phyloP scores from a whole-genome alignment of 345 rosid species.

The Dimocarpus longan region DNA sequence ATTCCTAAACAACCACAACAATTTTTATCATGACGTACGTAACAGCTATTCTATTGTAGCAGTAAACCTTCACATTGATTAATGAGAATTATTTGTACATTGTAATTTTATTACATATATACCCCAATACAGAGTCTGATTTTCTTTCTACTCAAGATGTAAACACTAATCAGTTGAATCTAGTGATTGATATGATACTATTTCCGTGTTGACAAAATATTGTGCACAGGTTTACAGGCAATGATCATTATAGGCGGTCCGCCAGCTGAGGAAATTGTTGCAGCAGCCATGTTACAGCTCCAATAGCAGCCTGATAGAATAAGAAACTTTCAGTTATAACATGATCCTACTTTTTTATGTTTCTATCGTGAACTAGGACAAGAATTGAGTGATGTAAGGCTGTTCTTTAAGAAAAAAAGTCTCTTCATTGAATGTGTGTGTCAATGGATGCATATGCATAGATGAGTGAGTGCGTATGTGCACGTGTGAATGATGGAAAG shows the following conservation, averaged over 20 bases:
- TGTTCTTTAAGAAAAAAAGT: no score
- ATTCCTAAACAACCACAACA: neutral
- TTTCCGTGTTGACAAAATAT: neutral
- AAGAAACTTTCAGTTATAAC: neutral
- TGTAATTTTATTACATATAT: neutral
- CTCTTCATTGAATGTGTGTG: no score
- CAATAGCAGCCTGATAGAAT: constrained; percentile 55
- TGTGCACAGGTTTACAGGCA: neutral
- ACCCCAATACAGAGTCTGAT: neutral
- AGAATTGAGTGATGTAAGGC: no score
- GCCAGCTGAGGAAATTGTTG: constrained; percentile 77
- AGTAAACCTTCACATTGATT: neutral
- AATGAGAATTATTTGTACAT: neutral
- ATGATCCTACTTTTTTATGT: neutral
- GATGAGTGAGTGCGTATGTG: neutral
- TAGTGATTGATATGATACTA: neutral
- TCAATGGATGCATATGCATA: neutral
- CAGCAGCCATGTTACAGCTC: constrained; percentile 74
- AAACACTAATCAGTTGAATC: neutral
- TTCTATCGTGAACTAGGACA: neutral
- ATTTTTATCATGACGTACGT: neutral
- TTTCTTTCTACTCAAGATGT: neutral
- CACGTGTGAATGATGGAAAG: neutral
- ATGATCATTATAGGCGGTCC: constrained; percentile 33
- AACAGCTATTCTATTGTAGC: neutral